Conservation (phyloP, 345 rosid species). For the Lumnitzera littorea region DNA sequence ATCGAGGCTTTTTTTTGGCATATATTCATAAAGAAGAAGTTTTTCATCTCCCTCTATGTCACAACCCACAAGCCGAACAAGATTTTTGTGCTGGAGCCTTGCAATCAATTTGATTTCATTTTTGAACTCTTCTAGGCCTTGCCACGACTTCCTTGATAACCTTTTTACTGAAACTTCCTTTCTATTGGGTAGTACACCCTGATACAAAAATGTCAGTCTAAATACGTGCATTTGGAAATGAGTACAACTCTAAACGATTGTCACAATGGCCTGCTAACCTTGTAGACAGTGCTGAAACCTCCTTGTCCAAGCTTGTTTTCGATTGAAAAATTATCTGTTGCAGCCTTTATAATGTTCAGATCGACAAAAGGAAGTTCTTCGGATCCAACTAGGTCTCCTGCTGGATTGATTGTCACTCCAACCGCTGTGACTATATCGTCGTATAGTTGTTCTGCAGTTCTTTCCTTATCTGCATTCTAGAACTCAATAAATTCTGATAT, state of each 20-base stretch:
- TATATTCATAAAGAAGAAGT: slow-evolving; percentile 32
- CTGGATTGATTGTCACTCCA: slow-evolving; percentile 13
- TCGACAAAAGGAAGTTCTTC: slow-evolving; percentile 30
- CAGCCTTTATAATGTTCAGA: slow-evolving; percentile 11
- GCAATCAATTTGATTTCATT: slow-evolving; percentile 32
- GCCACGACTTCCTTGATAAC: slow-evolving; percentile 28
- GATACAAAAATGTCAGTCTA: background rate
- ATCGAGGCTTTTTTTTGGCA: slow-evolving; percentile 41
- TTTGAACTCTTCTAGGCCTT: slow-evolving; percentile 32
- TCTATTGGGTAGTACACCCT: slow-evolving; percentile 23
- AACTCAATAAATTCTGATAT: too few species aligned
- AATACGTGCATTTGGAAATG: too few species aligned
- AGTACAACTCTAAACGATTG: background rate
- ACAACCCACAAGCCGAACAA: slow-evolving; percentile 33
- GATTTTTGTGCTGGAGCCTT: slow-evolving; percentile 34
- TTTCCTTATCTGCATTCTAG: slow-evolving; percentile 15
- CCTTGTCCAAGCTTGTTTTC: slow-evolving; percentile 31
- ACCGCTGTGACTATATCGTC: slow-evolving; percentile 17
- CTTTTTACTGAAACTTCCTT: slow-evolving; percentile 32
- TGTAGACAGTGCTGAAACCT: slow-evolving; percentile 36
- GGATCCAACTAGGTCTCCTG: slow-evolving; percentile 15
- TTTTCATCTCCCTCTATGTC: slow-evolving; percentile 23
- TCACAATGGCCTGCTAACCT: slow-evolving; percentile 10
- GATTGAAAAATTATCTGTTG: slow-evolving; percentile 27
- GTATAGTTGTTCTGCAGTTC: slow-evolving; percentile 12